Evolutionary conservation across 2,329 filamentous ascomycete genomes (phyloP).

Genomic region (Neofusicoccum kwambonambiense): DNA sequence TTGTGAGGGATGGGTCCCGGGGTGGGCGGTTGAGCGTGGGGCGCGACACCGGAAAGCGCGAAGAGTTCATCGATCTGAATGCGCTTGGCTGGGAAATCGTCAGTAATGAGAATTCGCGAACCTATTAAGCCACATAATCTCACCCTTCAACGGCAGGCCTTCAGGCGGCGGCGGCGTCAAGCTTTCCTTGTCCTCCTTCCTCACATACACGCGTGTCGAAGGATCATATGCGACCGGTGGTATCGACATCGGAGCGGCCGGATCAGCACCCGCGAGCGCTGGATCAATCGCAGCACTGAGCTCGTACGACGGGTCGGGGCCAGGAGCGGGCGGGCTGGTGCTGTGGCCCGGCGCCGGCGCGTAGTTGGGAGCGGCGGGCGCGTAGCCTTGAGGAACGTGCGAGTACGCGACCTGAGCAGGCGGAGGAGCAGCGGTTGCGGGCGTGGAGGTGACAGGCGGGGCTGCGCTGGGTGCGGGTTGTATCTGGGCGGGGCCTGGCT

Average conservation of each 20-base stretch:
- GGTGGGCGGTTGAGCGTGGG: conserved; percentile 41
- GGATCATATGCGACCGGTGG: conserved; percentile 17
- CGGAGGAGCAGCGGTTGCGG: conserved; percentile 33
- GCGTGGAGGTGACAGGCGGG: conserved; percentile 32
- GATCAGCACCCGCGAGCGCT: conserved; percentile 53
- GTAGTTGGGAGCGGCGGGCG: conserved; percentile 42
- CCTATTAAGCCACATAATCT: not conserved
- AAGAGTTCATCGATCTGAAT: conserved; percentile 74
- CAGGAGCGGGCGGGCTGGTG: conserved; percentile 35
- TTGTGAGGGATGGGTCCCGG: conserved; percentile 37
- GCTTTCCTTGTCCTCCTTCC: conserved; percentile 20
- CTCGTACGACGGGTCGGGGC: conserved; percentile 47
- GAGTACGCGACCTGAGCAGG: conserved; percentile 33
- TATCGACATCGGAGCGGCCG: conserved; percentile 25
- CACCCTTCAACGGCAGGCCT: conserved; percentile 32
- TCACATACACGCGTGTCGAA: conserved; percentile 11
- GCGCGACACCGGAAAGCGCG: conserved; percentile 59
- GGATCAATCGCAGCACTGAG: conserved; percentile 64
- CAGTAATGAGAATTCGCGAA: not conserved
- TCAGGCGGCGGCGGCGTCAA: conserved; percentile 24
- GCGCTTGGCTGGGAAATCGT: conserved; percentile 9
- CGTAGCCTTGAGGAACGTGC: conserved; percentile 44
- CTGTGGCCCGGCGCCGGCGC: conserved; percentile 26
- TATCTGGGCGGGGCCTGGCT: conserved; percentile 67
- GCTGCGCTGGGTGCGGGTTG: conserved; percentile 64